phyloP scores from a whole-genome alignment of 169 alveolate species.

The Pseudocohnilembus persalinus region DNA sequence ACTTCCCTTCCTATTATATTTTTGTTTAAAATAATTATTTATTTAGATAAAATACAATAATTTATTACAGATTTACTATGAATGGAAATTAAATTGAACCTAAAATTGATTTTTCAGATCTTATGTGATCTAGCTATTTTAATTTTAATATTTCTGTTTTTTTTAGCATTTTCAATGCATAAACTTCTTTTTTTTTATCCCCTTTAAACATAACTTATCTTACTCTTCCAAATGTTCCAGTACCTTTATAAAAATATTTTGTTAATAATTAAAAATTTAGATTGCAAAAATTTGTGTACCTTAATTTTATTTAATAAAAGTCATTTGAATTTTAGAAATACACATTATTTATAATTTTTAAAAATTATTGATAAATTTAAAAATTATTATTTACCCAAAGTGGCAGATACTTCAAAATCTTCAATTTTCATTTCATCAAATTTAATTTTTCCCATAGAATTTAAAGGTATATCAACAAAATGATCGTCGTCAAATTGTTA shows the following conservation, averaged over 20 bases:
- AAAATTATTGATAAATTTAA: not conserved
- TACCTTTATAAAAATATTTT: constrained; percentile 30
- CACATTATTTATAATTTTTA: too few relatives aligned
- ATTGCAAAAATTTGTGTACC: too few relatives aligned
- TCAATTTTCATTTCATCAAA: constrained; percentile 16
- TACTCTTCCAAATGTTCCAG: constrained; percentile 83
- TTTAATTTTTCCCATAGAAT: constrained; percentile 10
- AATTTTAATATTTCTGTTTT: constrained; percentile 71
- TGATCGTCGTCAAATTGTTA: not conserved
- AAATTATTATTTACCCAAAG: constrained; percentile 44
- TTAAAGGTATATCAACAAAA: constrained; percentile 24
- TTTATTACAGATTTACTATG: constrained; percentile 88
- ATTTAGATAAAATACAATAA: constrained; percentile 38
- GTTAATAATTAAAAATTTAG: not conserved
- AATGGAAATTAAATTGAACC: constrained; percentile 93
- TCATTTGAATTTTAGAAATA: too few relatives aligned
- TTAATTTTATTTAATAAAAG: too few relatives aligned
- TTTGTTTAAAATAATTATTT: not conserved
- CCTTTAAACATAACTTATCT: constrained; percentile 62
- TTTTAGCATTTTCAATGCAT: constrained; percentile 73
- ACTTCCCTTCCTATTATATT: constrained; percentile 60
- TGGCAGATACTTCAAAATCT: constrained; percentile 58
- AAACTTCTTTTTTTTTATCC: constrained; percentile 56
- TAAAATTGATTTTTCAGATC: constrained; percentile 93
- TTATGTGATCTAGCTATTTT: constrained; percentile 91